phyloP scores from a whole-genome alignment of 2,329 filamentous ascomycete species.

The Monilinia fructicola region DNA sequence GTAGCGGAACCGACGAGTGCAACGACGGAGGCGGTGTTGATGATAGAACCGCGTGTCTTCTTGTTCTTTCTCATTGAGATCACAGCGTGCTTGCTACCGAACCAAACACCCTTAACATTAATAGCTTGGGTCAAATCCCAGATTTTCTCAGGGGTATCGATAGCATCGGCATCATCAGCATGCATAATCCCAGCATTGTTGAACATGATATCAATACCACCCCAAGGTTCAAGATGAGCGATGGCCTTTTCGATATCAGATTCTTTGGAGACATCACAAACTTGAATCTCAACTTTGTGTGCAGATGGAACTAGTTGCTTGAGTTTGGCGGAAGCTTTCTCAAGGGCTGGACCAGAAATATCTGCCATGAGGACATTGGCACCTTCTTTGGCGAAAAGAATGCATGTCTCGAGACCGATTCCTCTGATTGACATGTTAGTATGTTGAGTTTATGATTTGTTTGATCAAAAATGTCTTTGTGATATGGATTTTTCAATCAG shows the following conservation, averaged over 20 bases:
- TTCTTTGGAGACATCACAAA: conserved; percentile 69
- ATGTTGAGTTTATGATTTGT: neutral
- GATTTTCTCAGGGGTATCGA: conserved; percentile 70
- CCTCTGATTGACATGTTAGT: conserved; percentile 48
- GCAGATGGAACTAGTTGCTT: conserved; percentile 55
- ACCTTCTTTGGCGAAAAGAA: conserved; percentile 70
- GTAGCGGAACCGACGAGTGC: conserved; percentile 71
- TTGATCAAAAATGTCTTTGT: neutral
- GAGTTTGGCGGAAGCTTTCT: conserved; percentile 59
- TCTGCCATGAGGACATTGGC: conserved; percentile 71
- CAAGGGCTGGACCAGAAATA: conserved; percentile 63
- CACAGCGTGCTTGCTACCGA: conserved; percentile 71
- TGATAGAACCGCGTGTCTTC: conserved; percentile 67
- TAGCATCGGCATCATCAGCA: conserved; percentile 60
- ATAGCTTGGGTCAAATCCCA: conserved; percentile 76
- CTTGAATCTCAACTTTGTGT: conserved; percentile 50
- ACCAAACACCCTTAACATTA: conserved; percentile 80
- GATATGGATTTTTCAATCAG: neutral
- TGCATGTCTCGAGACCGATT: conserved; percentile 72
- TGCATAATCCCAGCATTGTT: conserved; percentile 84
- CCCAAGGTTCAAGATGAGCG: conserved; percentile 64
- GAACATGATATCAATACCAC: conserved; percentile 73
- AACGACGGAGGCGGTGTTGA: conserved; percentile 73
- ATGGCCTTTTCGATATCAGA: conserved; percentile 61
- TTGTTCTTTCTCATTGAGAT: conserved; percentile 64